Percentiles rank a stretch among this genome's conserved stretches.
Evolutionary conservation across 2,329 filamentous ascomycete species (phyloP).

Genomic region (Fusarium xyrophilum): DNA sequence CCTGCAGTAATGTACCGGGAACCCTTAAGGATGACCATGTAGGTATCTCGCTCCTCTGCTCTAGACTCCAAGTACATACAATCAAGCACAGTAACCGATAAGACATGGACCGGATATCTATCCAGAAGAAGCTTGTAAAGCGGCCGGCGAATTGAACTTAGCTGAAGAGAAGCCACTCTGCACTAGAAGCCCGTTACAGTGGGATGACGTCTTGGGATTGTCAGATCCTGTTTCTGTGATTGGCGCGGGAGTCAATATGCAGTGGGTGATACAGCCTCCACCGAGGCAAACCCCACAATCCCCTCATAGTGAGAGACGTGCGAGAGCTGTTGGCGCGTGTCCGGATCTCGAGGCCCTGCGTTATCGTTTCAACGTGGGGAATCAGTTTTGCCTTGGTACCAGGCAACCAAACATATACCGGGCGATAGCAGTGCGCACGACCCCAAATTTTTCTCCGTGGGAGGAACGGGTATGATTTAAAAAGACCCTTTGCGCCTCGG

Average conservation of each 20-base stretch:
- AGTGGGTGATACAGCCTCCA: conserved; percentile 37
- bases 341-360: conserved; percentile 32
- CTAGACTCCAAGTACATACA: neutral
- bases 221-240: conserved; percentile 35
- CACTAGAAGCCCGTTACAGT: conserved; percentile 32
- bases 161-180: conserved; percentile 26
- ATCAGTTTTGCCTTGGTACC: conserved; percentile 39
- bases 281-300: conserved; percentile 41
- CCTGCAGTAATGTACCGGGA: conserved; percentile 24
- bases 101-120: conserved; percentile 22
- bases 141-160: conserved; percentile 31
- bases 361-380: conserved; percentile 39
- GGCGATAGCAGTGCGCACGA: conserved; percentile 41
- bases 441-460: conserved; percentile 38
- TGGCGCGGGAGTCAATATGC: conserved; percentile 43
- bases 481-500: conserved; percentile 32
- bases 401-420: conserved; percentile 41
- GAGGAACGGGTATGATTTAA: conserved; percentile 34
- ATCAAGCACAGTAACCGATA: neutral
- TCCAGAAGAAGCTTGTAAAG: conserved; percentile 22
- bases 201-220: conserved; percentile 34
- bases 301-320: conserved; percentile 30
- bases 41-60: neutral
- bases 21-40: conserved; percentile 10
- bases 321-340: conserved; percentile 18